Base-by-base conservation (phyloP, 306 rosid genomes). In the Vachellia pachyceras region DNA sequence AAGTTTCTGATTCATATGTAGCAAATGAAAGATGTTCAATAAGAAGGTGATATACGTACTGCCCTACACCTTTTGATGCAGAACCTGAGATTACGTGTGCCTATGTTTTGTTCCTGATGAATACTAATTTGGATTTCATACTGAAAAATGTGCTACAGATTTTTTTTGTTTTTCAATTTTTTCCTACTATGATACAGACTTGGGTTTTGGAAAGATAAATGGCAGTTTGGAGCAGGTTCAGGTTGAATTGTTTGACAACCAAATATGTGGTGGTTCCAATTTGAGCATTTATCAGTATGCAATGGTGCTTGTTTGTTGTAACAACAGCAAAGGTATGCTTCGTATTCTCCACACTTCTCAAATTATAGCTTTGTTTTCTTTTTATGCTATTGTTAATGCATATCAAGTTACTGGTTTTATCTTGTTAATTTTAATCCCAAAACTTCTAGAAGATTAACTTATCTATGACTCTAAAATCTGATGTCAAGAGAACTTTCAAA, bases 141-240 rank as follows among this genome's bases (percentile, higher is more conserved):
- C 71, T 47, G 29, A 5, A 47, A 20, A 25, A 29, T 79, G 73
- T 74, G 46, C 25, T 82, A 15, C 57, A 57, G 9, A 18, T 49
- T 71, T 64, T 49, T 17, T 20, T 46, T 46, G 52, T 77, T 5
- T 13, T n/a, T 81, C 69, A 52, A 23, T 10, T 77, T 73, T 42
- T 78, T 78, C 79, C 82, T 71, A 80, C 79, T 85, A 77, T 93
- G 88, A 90, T 91, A 88, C 90, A 87, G 85, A 89, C 82, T 82
- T 85, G 83, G 84, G 90, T 89, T 90, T 88, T 93, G 94, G 97
- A 90, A 89, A 89, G 89, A 88, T 89, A 90, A 90, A 90, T 93
- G 94, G 96, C 99, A 95, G 99, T 92, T 91, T 95, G 98, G 99
- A 93, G 98, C 98, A 95, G 92, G 96, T 91, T 88, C 99, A 95